phyloP scores from a whole-genome alignment of 257 asterid genomes.

The Cruciata laevipes region DNA sequence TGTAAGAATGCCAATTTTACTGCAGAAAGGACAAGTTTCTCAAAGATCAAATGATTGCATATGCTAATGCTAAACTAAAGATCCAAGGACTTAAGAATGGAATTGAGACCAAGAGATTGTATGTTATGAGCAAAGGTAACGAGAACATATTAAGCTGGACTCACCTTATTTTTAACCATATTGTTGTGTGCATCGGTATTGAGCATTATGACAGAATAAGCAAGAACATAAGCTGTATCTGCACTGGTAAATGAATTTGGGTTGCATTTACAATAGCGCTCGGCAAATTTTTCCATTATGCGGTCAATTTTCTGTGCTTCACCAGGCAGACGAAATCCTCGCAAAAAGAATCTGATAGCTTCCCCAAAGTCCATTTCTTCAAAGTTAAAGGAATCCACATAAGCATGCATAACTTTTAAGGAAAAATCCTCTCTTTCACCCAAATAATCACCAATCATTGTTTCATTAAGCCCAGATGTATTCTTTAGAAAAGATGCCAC shows the following conservation, averaged over 20 bases:
- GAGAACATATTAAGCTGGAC: slow-evolving; percentile 15
- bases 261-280: slow-evolving; percentile 96
- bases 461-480: slow-evolving; percentile 81
- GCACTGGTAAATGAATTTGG: slow-evolving; percentile 89
- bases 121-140: background rate
- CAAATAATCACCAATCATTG: slow-evolving; percentile 91
- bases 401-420: slow-evolving; percentile 96
- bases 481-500: slow-evolving; percentile 84
- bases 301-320: slow-evolving; percentile 99
- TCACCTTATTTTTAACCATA: slow-evolving; percentile 98
- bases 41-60: background rate
- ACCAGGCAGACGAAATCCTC: slow-evolving; percentile 97
- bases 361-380: slow-evolving; percentile 88
- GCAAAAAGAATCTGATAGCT: slow-evolving; percentile 85
- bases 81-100: background rate
- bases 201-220: slow-evolving; percentile 97
- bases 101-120: background rate
- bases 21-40: background rate
- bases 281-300: slow-evolving; percentile 99
- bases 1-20: background rate
- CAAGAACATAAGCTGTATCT: slow-evolving; percentile 96
- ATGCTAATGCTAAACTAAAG: background rate
- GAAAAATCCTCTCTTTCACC: slow-evolving; percentile 97
- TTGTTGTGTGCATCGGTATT: slow-evolving; percentile 97
- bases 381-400: slow-evolving; percentile 92